A percentile compares a stretch with the other conserved stretches of the same genome.
These are phyloP conservation scores for Aureococcus anophagefferens DNA, from an alignment of 108 stramenopile genomes.

Conservation along the genomic window DNA sequence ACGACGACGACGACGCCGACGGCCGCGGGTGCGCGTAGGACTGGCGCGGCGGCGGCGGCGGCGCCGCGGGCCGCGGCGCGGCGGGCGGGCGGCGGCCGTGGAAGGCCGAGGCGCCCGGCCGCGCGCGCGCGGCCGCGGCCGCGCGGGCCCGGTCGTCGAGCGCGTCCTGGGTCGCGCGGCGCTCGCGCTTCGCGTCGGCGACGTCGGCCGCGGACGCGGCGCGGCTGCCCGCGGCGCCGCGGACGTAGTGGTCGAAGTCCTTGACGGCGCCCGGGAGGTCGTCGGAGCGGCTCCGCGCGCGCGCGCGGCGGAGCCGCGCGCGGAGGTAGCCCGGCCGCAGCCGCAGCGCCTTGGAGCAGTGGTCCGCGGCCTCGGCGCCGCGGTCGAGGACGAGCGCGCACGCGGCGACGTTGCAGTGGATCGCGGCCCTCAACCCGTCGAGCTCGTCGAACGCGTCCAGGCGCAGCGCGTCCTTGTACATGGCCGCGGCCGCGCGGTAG, in stretches of 20 bases:
- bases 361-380: not conserved
- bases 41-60: not conserved
- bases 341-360: not conserved
- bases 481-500: not conserved
- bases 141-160: not conserved
- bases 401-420: constrained; percentile 1
- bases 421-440: not conserved
- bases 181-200: not conserved
- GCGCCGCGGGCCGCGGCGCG: not conserved
- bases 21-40: not conserved
- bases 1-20: no score
- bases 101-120: no score
- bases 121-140: not conserved
- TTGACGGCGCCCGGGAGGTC: not conserved
- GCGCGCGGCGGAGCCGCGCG: not conserved
- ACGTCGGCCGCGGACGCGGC: not conserved
- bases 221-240: not conserved
- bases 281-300: not conserved
- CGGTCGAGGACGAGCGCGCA: not conserved
- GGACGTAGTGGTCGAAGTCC: not conserved
- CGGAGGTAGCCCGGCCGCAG: not conserved
- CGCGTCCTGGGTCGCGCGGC: not conserved
- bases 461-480: not conserved
- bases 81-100: no score
- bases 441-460: not conserved